Base-by-base conservation (phyloP, 2,329 filamentous ascomycete species). In the Xylariaceae sp. region DNA sequence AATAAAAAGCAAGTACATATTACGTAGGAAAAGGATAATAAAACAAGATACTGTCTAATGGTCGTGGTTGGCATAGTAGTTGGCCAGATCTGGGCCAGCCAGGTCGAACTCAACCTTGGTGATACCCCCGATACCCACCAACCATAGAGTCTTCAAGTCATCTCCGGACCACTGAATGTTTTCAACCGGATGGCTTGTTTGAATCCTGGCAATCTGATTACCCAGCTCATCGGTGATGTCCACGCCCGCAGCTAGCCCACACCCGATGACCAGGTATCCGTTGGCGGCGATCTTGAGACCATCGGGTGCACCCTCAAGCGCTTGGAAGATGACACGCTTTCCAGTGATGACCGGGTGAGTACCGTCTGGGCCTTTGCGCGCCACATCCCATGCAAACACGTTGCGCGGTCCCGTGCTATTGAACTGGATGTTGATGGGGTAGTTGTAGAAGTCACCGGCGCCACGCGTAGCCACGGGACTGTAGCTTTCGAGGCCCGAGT, bases 131-230 rank as follows among this genome's bases (percentile, higher is more conserved):
- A 55, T 44, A 8, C 52, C 52, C 21, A 55, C 45, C 21, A 55
- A 14, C 52, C 52, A 49, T 12, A 55, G 23, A 23, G 52, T 55
- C 29, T 55, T 55, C n/a, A 55, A 36, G n/a, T 76, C 68, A 6
- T 67, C 60, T 0, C 75, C 75, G 2, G 71, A 73, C 75, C 74
- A 79, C 31, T 72, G 74, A 57, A 79, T 74, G 59, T 79, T 79
- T 66, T 77, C 72, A 36, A 78, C 76, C 2, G 74, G 72, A 56
- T 73, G 77, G 52, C 75, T 76, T n/a, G 75, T 78, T 66, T 77
- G 74, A 9, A 77, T 71, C 12, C 69, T 69, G 41, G 75, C 61
- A 21, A 78, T 64, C 58, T 76, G 64, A 36, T 70, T 68, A 0
- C 76, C 76, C 31, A 65, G 60, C 26, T 65, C 62, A 59, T 77